Evolutionary conservation across 306 rosid species (phyloP).

Genomic region (Cucumis melo): DNA sequence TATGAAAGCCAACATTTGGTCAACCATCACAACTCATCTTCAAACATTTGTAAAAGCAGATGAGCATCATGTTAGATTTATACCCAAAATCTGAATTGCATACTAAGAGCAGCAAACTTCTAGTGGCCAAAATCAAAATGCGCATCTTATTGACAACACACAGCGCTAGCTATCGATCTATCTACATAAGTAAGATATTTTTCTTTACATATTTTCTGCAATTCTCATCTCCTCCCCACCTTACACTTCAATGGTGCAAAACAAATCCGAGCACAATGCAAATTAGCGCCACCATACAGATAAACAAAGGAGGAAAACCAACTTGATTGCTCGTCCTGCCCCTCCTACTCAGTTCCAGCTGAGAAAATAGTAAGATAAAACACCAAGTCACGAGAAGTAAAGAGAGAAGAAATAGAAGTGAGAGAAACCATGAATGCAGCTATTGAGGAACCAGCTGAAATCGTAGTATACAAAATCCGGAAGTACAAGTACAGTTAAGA

Average conservation of each 20-base stretch:
- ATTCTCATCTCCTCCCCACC: not conserved
- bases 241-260: slow-evolving; percentile 30
- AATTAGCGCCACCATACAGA: slow-evolving; percentile 65
- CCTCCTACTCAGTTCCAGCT: slow-evolving; percentile 42
- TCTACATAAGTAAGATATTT: slow-evolving; percentile 4
- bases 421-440: not conserved
- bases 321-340: slow-evolving; percentile 40
- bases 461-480: not conserved
- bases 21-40: not conserved
- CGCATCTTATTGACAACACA: slow-evolving; percentile 2
- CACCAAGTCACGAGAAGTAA: not conserved
- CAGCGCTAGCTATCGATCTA: not conserved
- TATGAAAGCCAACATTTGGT: not conserved
- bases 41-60: not conserved
- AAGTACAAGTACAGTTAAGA: not conserved
- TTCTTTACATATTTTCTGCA: slow-evolving; percentile 5
- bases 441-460: not conserved
- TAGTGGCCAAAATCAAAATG: not conserved
- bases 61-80: not conserved
- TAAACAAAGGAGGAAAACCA: slow-evolving; percentile 69
- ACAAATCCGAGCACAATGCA: slow-evolving; percentile 52
- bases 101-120: not conserved
- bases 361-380: slow-evolving; percentile 8
- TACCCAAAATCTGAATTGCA: slow-evolving; percentile 1
- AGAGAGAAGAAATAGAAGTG: not conserved